A percentile compares a stretch with the other conserved stretches of the same genome.
Conservation (phyloP, 257 asterid genomes). For the Solanum microdontum region DNA sequence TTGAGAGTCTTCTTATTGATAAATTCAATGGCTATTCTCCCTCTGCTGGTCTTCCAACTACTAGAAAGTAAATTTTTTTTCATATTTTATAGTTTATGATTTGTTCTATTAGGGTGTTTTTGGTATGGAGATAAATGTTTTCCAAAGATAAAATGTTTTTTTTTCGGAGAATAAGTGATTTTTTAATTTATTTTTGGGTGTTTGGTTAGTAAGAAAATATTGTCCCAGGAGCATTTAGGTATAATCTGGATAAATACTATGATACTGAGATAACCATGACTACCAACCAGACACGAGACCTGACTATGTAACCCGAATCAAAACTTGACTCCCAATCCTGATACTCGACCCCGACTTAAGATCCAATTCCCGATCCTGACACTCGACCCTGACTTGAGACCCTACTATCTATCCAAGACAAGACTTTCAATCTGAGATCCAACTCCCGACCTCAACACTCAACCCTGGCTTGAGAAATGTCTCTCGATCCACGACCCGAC, state of each 20-base stretch:
- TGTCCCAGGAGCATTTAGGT: too few species aligned
- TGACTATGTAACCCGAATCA: background rate
- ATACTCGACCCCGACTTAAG: background rate
- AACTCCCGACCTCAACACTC: background rate
- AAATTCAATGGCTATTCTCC: constrained; percentile 81
- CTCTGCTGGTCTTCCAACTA: constrained; percentile 64
- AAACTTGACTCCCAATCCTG: background rate
- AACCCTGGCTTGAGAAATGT: background rate
- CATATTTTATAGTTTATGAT: background rate
- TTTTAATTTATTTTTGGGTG: background rate
- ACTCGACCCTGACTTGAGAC: background rate
- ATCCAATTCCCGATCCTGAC: background rate
- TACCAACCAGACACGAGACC: too few species aligned
- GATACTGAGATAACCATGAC: too few species aligned
- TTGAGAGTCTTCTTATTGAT: constrained; percentile 35
- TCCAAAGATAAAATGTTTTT: too few species aligned
- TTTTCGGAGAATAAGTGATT: background rate
- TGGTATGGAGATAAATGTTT: background rate
- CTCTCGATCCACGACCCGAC: background rate
- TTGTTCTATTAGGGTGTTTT: background rate
- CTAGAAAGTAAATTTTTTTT: constrained; percentile 40
- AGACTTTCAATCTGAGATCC: background rate
- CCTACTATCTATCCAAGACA: background rate
- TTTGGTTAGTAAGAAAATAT: background rate
- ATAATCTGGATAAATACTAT: background rate